Percentiles rank a stretch among this genome's conserved stretches.
These are phyloP conservation scores for Elsinoe batatas DNA, from an alignment of 2,329 filamentous ascomycete species.

Conservation along the genomic window DNA sequence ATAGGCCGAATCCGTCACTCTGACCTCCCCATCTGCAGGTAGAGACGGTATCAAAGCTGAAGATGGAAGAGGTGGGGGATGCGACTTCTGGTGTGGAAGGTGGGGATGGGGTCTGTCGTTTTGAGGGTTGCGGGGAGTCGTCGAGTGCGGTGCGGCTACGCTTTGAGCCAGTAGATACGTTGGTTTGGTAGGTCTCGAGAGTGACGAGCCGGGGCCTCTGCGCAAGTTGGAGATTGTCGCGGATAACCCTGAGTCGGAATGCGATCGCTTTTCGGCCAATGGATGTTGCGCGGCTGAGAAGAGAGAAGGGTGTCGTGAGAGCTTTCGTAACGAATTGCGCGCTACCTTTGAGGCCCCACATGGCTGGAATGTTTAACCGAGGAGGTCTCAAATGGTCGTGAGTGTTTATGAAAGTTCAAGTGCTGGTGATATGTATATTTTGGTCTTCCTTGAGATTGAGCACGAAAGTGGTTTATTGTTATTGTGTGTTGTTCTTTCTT, in stretches of 20 bases:
- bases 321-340: background rate
- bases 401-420: background rate
- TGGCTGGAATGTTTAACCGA: background rate
- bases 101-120: background rate
- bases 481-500: background rate
- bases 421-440: background rate
- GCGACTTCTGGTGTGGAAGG: background rate
- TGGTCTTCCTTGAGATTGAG: background rate
- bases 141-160: background rate
- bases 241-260: background rate
- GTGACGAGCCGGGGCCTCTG: background rate
- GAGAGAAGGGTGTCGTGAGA: background rate
- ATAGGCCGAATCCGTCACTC: background rate
- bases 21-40: background rate
- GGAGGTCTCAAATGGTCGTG: background rate
- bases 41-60: conserved; percentile 8
- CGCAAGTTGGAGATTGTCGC: background rate
- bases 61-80: background rate
- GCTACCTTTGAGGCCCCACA: background rate
- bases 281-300: background rate
- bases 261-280: background rate
- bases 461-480: background rate
- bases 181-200: background rate
- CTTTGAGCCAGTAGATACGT: background rate
- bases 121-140: background rate